Evolutionary conservation across 2,329 filamentous ascomycete species (phyloP).

Genomic region (Apiospora hydei): DNA sequence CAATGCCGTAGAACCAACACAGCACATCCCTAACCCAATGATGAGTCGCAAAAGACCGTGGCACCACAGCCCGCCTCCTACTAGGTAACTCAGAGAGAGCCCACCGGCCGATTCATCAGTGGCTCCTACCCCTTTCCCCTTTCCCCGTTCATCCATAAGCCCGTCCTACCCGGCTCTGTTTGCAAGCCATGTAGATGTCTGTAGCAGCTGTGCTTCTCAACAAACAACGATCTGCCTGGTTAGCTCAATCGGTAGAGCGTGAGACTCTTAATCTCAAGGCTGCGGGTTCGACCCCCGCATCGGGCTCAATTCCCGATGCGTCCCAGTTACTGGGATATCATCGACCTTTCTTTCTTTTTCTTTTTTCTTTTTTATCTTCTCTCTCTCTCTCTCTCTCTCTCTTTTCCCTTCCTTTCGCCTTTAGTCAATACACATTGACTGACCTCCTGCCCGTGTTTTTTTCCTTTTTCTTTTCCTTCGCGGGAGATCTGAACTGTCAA

Average conservation of each 20-base stretch:
- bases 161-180: too few relatives aligned
- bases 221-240: conserved; percentile 47
- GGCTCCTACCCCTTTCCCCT: neutral
- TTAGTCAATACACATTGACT: too few relatives aligned
- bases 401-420: neutral
- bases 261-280: conserved; percentile 64
- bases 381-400: neutral
- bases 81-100: too few relatives aligned
- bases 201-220: neutral
- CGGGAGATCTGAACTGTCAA: too few relatives aligned
- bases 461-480: too few relatives aligned
- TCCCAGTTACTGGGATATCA: conserved; percentile 6
- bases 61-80: too few relatives aligned
- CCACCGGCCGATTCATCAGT: neutral
- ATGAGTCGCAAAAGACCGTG: too few relatives aligned
- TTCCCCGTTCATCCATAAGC: neutral
- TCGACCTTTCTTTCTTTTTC: neutral
- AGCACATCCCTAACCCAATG: too few relatives aligned
- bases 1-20: neutral
- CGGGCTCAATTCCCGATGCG: conserved; percentile 52
- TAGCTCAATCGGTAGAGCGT: conserved; percentile 76
- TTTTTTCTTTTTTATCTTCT: neutral
- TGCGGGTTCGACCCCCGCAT: conserved; percentile 55
- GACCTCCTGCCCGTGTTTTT: neutral
- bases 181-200: neutral